Evolutionary conservation across 2,329 filamentous ascomycete species (phyloP).

Genomic region (Elsinoe arachidis): DNA sequence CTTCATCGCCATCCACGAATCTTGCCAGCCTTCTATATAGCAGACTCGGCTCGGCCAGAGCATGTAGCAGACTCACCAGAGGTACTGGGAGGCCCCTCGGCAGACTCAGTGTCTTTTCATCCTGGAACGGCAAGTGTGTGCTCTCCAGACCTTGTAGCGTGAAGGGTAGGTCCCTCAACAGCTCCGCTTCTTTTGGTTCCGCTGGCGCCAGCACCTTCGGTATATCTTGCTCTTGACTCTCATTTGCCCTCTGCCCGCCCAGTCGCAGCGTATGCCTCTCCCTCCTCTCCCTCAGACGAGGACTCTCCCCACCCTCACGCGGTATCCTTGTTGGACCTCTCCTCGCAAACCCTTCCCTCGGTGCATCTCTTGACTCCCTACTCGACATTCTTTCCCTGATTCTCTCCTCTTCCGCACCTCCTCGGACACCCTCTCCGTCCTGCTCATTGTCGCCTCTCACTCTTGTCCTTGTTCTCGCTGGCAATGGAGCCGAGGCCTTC

Average conservation of each 20-base stretch:
- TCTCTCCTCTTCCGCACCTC: constrained; percentile 22
- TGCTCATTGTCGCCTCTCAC: background rate
- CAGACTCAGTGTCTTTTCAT: constrained; percentile 61
- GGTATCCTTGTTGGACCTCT: constrained; percentile 36
- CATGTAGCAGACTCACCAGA: constrained; percentile 77
- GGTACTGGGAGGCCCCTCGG: constrained; percentile 74
- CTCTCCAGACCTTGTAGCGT: constrained; percentile 89
- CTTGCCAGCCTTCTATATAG: constrained; percentile 71
- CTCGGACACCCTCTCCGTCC: constrained; percentile 13
- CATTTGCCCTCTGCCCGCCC: background rate
- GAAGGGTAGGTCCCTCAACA: constrained; percentile 68
- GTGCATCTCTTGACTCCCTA: background rate
- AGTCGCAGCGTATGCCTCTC: background rate
- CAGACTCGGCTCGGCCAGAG: constrained; percentile 85
- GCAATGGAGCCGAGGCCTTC: background rate
- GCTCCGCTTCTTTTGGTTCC: constrained; percentile 32
- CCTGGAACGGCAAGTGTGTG: constrained; percentile 67
- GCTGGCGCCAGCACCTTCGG: background rate
- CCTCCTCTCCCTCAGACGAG: constrained; percentile 5
- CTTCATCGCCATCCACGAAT: constrained; percentile 73
- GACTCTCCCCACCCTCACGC: constrained; percentile 20
- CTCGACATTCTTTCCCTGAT: constrained; percentile 22
- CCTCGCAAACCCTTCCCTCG: constrained; percentile 35
- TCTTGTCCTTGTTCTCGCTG: constrained; percentile 1
- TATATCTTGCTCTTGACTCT: constrained; percentile 2